These are phyloP conservation scores for Tricholoma furcatifolium DNA, from an alignment of 768 basidiomycete species.

Conservation along the genomic window DNA sequence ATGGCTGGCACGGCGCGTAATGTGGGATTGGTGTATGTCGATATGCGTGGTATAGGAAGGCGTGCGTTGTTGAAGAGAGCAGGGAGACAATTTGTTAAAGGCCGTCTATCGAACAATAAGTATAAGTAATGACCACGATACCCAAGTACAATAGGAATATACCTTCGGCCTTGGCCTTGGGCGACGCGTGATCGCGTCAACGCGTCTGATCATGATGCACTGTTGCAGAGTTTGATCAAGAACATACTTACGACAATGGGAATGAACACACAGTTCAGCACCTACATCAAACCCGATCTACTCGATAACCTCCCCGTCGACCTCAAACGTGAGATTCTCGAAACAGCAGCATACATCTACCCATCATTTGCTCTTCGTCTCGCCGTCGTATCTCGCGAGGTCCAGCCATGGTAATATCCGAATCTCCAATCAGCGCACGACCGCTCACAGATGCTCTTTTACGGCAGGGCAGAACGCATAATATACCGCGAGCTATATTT, in stretches of 20 bases:
- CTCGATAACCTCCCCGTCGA: constrained; percentile 13
- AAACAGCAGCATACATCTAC: constrained; percentile 12
- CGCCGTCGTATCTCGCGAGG: constrained; percentile 15
- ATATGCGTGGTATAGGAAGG: constrained; percentile 70
- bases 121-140: not conserved
- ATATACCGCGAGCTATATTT: not conserved
- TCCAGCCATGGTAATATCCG: constrained; percentile 14
- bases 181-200: constrained; percentile 9
- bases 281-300: not conserved
- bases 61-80: constrained; percentile 65
- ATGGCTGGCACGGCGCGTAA: constrained; percentile 68
- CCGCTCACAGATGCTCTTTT: too few species aligned
- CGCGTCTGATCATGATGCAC: constrained; percentile 6
- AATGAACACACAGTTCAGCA: too few species aligned
- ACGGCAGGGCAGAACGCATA: not conserved
- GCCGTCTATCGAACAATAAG: constrained; percentile 11
- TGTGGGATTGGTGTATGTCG: constrained; percentile 74
- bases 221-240: too few species aligned
- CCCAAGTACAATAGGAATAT: not conserved
- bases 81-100: constrained; percentile 57
- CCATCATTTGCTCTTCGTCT: constrained; percentile 11
- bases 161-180: not conserved
- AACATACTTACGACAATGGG: too few species aligned
- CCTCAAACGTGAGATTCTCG: constrained; percentile 20
- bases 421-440: not conserved